A percentile compares a stretch with the other conserved stretches of the same genome.
These are phyloP conservation scores for Suhomyces kilbournensis DNA, from an alignment of 805 yeast species.

Conservation along the genomic window DNA sequence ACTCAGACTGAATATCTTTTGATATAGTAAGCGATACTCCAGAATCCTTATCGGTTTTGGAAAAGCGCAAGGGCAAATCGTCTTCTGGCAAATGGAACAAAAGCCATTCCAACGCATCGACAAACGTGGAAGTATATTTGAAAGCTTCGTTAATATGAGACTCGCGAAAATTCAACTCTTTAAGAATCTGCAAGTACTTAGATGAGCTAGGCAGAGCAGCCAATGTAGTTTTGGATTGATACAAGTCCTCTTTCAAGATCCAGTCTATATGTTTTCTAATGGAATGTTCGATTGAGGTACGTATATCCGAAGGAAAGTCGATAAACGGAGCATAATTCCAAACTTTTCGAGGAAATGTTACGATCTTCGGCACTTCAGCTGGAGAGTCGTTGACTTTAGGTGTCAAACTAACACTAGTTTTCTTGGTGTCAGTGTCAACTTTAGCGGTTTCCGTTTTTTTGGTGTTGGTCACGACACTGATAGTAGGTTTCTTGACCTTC, in stretches of 20 bases:
- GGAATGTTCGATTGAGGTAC: slow-evolving; percentile 61
- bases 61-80: slow-evolving; percentile 72
- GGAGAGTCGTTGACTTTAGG: neutral
- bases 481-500: slow-evolving; percentile 47
- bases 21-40: slow-evolving; percentile 57
- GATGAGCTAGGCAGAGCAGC: neutral
- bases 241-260: slow-evolving; percentile 31
- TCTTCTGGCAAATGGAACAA: slow-evolving; percentile 91
- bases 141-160: slow-evolving; percentile 73
- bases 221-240: slow-evolving; percentile 1
- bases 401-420: slow-evolving; percentile 10
- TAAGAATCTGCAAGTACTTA: slow-evolving; percentile 9
- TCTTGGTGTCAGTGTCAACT: slow-evolving; percentile 6
- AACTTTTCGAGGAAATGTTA: slow-evolving; percentile 47
- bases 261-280: slow-evolving; percentile 58
- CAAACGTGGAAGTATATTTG: slow-evolving; percentile 48
- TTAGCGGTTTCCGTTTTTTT: slow-evolving; percentile 1
- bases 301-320: slow-evolving; percentile 60
- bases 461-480: slow-evolving; percentile 29
- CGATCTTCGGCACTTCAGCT: neutral
- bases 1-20: slow-evolving; percentile 52
- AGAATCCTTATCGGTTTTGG: slow-evolving; percentile 55
- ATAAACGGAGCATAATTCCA: slow-evolving; percentile 73
- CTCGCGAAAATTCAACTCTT: slow-evolving; percentile 60
- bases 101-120: slow-evolving; percentile 68